A percentile compares a stretch with the other conserved stretches of the same genome.
These are phyloP conservation scores for Aspergillus brasiliensis DNA, from an alignment of 2,329 filamentous ascomycete genomes.

Conservation along the genomic window DNA sequence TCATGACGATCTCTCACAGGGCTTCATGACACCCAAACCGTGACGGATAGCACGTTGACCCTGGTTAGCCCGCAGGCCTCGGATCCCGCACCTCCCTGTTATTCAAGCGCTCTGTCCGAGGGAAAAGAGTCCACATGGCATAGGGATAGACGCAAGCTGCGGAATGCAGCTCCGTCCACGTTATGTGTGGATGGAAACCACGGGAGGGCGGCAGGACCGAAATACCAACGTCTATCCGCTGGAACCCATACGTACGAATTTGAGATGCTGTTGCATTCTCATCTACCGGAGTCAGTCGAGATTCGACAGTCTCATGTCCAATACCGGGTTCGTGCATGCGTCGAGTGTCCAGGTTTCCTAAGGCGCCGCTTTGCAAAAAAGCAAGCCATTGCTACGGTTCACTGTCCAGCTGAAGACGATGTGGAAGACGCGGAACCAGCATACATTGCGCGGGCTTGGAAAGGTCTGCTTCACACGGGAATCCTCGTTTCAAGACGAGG, in stretches of 20 bases:
- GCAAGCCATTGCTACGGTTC: conserved; percentile 13
- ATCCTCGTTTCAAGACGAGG: conserved; percentile 14
- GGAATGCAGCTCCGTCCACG: conserved; percentile 6
- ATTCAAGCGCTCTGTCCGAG: neutral
- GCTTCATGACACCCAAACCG: conserved; percentile 8
- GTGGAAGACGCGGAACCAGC: conserved; percentile 18
- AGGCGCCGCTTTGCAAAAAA: conserved; percentile 4
- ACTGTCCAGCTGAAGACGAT: conserved; percentile 16
- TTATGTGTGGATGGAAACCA: neutral
- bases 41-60: conserved; percentile 12
- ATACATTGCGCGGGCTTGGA: conserved; percentile 12
- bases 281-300: conserved; percentile 16
- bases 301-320: conserved; percentile 15
- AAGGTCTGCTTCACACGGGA: conserved; percentile 12
- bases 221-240: conserved; percentile 6
- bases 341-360: conserved; percentile 9
- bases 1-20: conserved; percentile 4
- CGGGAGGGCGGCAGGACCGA: neutral
- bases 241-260: conserved; percentile 17
- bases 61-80: conserved; percentile 8
- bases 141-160: conserved; percentile 6
- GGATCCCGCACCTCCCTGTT: neutral
- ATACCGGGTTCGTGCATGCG: conserved; percentile 15
- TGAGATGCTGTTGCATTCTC: conserved; percentile 18
- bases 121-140: neutral